phyloP scores from a whole-genome alignment of 192 early-diverging fungal genomes.

The Backusella tarrabulga region DNA sequence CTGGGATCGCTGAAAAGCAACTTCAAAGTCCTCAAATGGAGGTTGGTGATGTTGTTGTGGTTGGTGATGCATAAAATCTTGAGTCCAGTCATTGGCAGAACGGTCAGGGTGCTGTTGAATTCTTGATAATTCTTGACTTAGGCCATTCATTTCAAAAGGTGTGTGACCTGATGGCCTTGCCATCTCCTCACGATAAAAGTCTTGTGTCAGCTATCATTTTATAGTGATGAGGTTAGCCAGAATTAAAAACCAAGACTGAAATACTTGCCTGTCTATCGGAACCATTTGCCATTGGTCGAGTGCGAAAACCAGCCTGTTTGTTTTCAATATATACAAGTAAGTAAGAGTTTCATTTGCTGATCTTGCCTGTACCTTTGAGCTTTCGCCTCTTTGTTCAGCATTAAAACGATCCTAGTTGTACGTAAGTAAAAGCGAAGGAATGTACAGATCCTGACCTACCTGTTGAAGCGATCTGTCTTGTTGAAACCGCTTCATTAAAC shows the following conservation, averaged over 20 bases:
- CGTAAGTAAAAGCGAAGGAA: neutral
- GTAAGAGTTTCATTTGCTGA: neutral
- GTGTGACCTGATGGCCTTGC: conserved; percentile 24
- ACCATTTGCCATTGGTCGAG: neutral
- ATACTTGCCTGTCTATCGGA: conserved; percentile 21
- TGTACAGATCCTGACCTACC: conserved; percentile 37
- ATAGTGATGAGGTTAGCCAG: neutral
- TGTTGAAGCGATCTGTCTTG: conserved; percentile 78
- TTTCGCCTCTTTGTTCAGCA: conserved; percentile 22
- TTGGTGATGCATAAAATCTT: conserved; percentile 67
- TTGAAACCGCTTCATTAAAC: conserved; percentile 79
- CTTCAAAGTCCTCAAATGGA: conserved; percentile 52
- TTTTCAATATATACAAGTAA: neutral
- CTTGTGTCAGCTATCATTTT: conserved; percentile 48
- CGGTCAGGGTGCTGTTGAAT: conserved; percentile 24
- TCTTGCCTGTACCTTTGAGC: conserved; percentile 17
- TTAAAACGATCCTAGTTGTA: conserved; percentile 26
- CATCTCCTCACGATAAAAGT: conserved; percentile 47
- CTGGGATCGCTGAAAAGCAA: conserved; percentile 29
- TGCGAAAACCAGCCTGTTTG: conserved; percentile 14
- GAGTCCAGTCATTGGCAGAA: conserved; percentile 59
- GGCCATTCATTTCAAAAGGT: conserved; percentile 68
- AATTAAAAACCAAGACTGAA: neutral
- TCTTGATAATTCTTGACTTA: conserved; percentile 63
- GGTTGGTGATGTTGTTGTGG: neutral